Evolutionary conservation across 768 basidiomycete genomes (phyloP).

Genomic region (Nidularia sp.): DNA sequence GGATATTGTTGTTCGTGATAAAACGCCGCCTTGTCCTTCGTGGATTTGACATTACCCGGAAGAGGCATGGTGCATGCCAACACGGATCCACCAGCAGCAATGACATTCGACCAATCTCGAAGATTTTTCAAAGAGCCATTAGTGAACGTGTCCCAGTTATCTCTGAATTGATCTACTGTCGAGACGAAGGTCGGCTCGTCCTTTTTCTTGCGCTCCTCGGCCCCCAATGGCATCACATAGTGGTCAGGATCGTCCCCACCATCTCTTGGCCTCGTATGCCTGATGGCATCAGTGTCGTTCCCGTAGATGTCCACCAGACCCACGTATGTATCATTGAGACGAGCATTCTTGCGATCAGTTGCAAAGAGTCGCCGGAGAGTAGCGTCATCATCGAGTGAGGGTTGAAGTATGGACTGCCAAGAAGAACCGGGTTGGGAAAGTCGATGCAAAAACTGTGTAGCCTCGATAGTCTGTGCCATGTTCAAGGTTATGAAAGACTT

Average conservation of each 20-base stretch:
- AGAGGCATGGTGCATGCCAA: slow-evolving; percentile 54
- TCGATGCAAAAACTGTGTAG: too few relatives aligned
- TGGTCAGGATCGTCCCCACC: slow-evolving; percentile 37
- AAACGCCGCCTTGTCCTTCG: slow-evolving; percentile 41
- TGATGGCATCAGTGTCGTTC: slow-evolving; percentile 24
- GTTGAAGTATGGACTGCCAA: slow-evolving; percentile 26
- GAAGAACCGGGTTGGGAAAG: too few relatives aligned
- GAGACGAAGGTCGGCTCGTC: slow-evolving; percentile 45
- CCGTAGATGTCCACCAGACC: slow-evolving; percentile 59
- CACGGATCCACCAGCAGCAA: slow-evolving; percentile 59
- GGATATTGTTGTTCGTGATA: slow-evolving; percentile 54
- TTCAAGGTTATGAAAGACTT: too few relatives aligned
- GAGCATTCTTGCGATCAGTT: slow-evolving; percentile 39
- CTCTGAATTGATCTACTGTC: slow-evolving; percentile 54
- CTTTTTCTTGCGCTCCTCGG: slow-evolving; percentile 39
- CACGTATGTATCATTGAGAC: slow-evolving; percentile 44
- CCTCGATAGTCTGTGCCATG: too few relatives aligned
- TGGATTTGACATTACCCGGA: slow-evolving; percentile 40
- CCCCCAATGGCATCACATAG: slow-evolving; percentile 50
- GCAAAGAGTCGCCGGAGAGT: slow-evolving; percentile 53
- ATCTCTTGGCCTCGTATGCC: slow-evolving; percentile 45
- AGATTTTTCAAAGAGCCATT: slow-evolving; percentile 60
- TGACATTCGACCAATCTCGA: slow-evolving; percentile 58
- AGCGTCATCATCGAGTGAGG: slow-evolving; percentile 54
- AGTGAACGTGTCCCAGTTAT: slow-evolving; percentile 61